Evolutionary conservation across 495 filamentous ascomycete genomes (phyloP), one percentile per base, ranked within the genome.

Genomic region (Pseudevernia furfuracea): DNA sequence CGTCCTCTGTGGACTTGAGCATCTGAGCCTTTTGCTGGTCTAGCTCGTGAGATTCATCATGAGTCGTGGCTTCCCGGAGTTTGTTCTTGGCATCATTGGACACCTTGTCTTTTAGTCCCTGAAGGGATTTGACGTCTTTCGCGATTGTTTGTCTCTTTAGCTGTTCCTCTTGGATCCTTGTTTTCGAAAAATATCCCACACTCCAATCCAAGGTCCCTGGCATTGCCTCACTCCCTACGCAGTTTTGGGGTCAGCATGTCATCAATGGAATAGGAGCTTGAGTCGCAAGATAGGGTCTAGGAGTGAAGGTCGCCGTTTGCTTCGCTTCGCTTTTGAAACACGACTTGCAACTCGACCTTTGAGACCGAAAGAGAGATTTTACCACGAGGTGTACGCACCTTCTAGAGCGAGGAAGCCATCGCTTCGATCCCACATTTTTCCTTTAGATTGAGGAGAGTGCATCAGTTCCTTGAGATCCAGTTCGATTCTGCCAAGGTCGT

Each of bases 401-500:
- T 87, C 82, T 17, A 85, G 74, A 19, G 84, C 85, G 48, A 72
- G 74, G 53, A 90, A 81, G 17, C 80, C 74, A 72, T 91, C 88
- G 39, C 75, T 73, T 9, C 87, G 75, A 52, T 86, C 77, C 44
- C 73, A 76, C 70, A 87, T 79, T 58, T 76, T 77, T 59, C 83
- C 81, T 63, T 78, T 80, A 0, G 82, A 81, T 28, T 80, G 74
- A 6, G 74, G 64, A 48, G 71, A 77, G 53, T 79, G 74, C 81
- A 90, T 89, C 17, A 90, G 67, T 59, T 80, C 75, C 63, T 87
- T 87, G 32, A 90, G 71, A 66, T 82, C 82, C 7, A 90, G 68
- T 66, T 89, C 87, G 8, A 87, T 83, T 17, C 85, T 78, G 7
- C 88, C 88, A 3, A 90, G 77, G 63, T 90, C 85, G 70, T 91